phyloP scores from a whole-genome alignment of 2,329 filamentous ascomycete species.

The Blastomyces silverae region DNA sequence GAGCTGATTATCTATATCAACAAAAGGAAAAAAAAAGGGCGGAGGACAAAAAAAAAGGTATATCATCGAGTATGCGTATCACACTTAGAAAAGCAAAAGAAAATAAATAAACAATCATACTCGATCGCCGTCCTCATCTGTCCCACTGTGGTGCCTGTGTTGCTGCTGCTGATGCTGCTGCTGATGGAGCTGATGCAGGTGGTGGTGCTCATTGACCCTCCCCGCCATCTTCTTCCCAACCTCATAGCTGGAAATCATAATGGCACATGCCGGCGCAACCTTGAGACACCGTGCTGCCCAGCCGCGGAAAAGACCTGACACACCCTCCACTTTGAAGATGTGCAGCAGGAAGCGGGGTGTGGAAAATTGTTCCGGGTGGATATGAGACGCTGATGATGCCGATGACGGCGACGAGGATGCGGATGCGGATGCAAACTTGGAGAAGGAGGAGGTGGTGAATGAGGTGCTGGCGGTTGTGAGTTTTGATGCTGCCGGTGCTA shows the following conservation, averaged over 20 bases:
- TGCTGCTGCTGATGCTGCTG: neutral
- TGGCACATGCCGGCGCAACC: slow-evolving; percentile 91
- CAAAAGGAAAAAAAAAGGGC: too few species aligned
- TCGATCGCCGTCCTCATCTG: slow-evolving; percentile 3
- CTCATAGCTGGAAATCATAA: slow-evolving; percentile 99
- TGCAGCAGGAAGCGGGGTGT: slow-evolving; percentile 84
- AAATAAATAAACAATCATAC: neutral
- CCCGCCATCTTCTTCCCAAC: slow-evolving; percentile 84
- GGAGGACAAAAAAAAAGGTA: too few species aligned
- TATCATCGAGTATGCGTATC: too few species aligned
- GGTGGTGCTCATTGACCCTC: slow-evolving; percentile 57
- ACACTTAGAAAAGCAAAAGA: too few species aligned
- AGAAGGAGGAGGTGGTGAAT: slow-evolving; percentile 18
- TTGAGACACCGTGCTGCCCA: slow-evolving; percentile 90
- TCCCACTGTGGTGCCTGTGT: neutral
- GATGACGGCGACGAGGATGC: slow-evolving; percentile 7
- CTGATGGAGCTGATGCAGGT: neutral
- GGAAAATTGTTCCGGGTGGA: slow-evolving; percentile 61
- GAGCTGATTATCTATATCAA: too few species aligned
- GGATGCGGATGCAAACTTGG: slow-evolving; percentile 4
- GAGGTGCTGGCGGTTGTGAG: slow-evolving; percentile 12
- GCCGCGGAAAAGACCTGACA: slow-evolving; percentile 74
- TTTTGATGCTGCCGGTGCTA: slow-evolving; percentile 19
- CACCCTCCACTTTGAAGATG: slow-evolving; percentile 80
- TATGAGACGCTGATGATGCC: slow-evolving; percentile 17